These are phyloP conservation scores for Pleurozium schreberi DNA, from an alignment of 225 moss, liverwort and hornwort genomes.

Conservation along the genomic window DNA sequence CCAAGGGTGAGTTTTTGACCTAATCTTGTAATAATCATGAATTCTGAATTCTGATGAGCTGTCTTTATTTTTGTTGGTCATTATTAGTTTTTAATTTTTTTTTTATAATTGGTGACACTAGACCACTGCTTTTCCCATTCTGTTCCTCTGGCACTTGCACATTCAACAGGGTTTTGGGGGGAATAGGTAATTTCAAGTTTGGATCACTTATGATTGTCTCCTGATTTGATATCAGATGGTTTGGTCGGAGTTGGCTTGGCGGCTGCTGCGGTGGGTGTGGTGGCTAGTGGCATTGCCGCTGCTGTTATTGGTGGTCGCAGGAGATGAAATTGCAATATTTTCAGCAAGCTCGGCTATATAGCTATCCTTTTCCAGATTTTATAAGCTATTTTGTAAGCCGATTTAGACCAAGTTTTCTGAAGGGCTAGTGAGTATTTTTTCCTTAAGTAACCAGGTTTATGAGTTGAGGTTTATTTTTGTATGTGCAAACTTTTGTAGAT, in stretches of 20 bases:
- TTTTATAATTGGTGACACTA: neutral
- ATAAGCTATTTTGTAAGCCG: neutral
- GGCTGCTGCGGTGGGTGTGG: slow-evolving; percentile 90
- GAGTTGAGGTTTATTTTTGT: neutral
- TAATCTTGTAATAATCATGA: neutral
- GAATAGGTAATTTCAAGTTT: neutral
- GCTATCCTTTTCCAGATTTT: neutral
- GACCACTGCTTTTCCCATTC: neutral
- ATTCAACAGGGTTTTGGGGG: neutral
- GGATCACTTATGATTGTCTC: neutral
- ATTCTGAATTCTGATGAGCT: neutral
- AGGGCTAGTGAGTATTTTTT: neutral
- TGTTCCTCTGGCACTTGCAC: neutral
- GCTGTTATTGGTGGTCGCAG: slow-evolving; percentile 47
- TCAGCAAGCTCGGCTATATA: neutral
- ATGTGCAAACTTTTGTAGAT: slow-evolving; percentile 13
- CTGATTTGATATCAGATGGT: slow-evolving; percentile 56
- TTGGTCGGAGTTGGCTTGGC: slow-evolving; percentile 96
- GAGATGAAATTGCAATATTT: slow-evolving; percentile 13
- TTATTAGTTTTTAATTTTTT: neutral
- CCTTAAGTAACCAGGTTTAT: neutral
- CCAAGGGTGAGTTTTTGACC: slow-evolving; percentile 52
- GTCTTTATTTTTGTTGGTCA: neutral
- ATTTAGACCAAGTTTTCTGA: neutral
- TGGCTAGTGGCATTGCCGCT: slow-evolving; percentile 96